Evolutionary conservation across 805 yeast species (phyloP).

Genomic region (Sugiyamaella valdiviana): DNA sequence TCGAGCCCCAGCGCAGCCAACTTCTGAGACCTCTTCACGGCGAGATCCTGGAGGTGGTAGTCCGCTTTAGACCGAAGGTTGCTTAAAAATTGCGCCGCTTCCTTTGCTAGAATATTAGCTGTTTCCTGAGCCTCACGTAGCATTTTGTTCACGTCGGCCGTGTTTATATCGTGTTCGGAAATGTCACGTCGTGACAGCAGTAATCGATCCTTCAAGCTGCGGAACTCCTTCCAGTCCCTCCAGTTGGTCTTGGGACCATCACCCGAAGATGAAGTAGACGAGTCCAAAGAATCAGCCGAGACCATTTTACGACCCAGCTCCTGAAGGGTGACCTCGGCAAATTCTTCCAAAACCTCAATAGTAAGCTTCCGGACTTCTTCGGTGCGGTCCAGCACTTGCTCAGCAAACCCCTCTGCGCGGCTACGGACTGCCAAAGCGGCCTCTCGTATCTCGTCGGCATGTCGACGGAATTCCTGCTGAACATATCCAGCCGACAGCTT

Average conservation of each 20-base stretch:
- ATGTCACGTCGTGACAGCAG: constrained; percentile 38
- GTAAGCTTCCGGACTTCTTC: constrained; percentile 28
- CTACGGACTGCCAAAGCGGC: constrained; percentile 24
- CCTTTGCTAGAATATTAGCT: constrained; percentile 36
- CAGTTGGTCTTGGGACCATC: constrained; percentile 14
- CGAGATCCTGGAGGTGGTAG: constrained; percentile 19
- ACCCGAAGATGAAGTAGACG: constrained; percentile 2
- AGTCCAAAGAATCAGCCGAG: constrained; percentile 14
- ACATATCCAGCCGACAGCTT: constrained; percentile 15
- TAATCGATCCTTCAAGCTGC: constrained; percentile 37
- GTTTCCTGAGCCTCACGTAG: constrained; percentile 41
- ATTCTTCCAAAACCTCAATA: constrained; percentile 44
- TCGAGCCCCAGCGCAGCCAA: constrained; percentile 18
- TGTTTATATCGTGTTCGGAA: constrained; percentile 33
- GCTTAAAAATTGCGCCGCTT: constrained; percentile 38
- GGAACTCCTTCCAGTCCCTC: constrained; percentile 39
- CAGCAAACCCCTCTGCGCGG: constrained; percentile 19
- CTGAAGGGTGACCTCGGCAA: constrained; percentile 40
- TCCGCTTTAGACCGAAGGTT: constrained; percentile 22
- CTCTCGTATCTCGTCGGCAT: constrained; percentile 21
- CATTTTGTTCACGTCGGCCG: constrained; percentile 36
- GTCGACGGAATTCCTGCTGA: constrained; percentile 18
- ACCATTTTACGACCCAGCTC: constrained; percentile 39
- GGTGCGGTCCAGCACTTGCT: constrained; percentile 16
- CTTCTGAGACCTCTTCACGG: constrained; percentile 4